Conservation (phyloP, 805 yeast species). For the Metschnikowia picachoensis region DNA sequence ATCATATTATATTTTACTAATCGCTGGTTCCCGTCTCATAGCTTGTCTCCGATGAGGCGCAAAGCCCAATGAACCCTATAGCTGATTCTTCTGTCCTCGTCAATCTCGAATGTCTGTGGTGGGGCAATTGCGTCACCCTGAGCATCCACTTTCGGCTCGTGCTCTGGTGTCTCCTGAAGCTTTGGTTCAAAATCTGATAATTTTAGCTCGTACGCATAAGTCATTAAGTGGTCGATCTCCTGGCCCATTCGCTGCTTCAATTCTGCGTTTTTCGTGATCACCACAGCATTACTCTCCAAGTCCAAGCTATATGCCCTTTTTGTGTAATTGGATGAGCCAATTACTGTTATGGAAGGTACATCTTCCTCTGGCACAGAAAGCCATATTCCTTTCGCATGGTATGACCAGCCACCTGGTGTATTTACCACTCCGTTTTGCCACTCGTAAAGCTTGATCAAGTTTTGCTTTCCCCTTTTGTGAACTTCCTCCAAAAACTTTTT, state of each 20-base stretch:
- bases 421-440: constrained; percentile 89
- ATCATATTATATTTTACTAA: no score
- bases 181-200: constrained; percentile 55
- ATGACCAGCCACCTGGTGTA: constrained; percentile 87
- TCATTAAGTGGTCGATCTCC: constrained; percentile 62
- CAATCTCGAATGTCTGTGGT: constrained; percentile 31
- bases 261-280: constrained; percentile 63
- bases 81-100: constrained; percentile 58
- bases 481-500: constrained; percentile 60
- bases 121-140: constrained; percentile 18
- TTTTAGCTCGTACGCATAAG: constrained; percentile 48
- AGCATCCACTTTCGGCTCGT: constrained; percentile 14
- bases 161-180: constrained; percentile 10
- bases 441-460: constrained; percentile 58
- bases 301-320: constrained; percentile 84
- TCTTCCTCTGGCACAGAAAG: constrained; percentile 52
- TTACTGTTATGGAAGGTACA: constrained; percentile 68
- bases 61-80: constrained; percentile 65
- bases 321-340: constrained; percentile 94
- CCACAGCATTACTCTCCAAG: constrained; percentile 80
- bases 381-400: constrained; percentile 98
- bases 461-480: constrained; percentile 34
- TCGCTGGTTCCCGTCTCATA: background rate
- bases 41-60: constrained; percentile 13
- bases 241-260: constrained; percentile 53